These are phyloP conservation scores for Nowakowskiella sp. DNA, from an alignment of 192 early-diverging fungal species.

Conservation along the genomic window DNA sequence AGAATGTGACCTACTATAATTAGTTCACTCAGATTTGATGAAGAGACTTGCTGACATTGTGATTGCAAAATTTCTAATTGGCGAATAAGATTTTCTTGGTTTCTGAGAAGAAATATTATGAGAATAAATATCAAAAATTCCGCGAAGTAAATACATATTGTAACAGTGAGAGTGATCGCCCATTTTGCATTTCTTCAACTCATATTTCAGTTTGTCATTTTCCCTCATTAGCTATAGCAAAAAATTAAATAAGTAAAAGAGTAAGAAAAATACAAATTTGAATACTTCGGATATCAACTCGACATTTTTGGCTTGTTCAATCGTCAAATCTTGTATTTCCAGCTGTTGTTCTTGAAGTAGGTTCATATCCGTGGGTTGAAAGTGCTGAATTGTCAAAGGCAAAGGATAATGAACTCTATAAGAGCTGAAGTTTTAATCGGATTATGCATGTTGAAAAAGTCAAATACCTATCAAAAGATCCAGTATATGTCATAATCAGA, in stretches of 20 bases:
- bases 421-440: neutral
- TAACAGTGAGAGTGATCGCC: too few species aligned
- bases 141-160: too few species aligned
- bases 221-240: slow-evolving; percentile 24
- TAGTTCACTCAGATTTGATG: too few species aligned
- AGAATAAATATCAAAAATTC: too few species aligned
- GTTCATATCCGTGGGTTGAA: neutral
- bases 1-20: too few species aligned
- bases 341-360: neutral
- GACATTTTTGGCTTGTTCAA: neutral
- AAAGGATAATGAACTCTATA: slow-evolving; percentile 47
- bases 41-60: too few species aligned
- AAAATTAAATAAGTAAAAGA: neutral
- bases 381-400: slow-evolving; percentile 23
- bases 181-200: too few species aligned
- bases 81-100: too few species aligned
- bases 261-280: slow-evolving; percentile 13
- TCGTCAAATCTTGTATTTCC: slow-evolving; percentile 4
- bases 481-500: slow-evolving; percentile 41
- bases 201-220: slow-evolving; percentile 35
- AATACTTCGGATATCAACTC: neutral
- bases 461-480: slow-evolving; percentile 39
- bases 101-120: too few species aligned
- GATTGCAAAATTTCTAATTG: too few species aligned
- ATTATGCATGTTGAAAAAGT: neutral